Conservation (phyloP, 2,329 filamentous ascomycete species). For the Ophiosphaerella herpotricha region DNA sequence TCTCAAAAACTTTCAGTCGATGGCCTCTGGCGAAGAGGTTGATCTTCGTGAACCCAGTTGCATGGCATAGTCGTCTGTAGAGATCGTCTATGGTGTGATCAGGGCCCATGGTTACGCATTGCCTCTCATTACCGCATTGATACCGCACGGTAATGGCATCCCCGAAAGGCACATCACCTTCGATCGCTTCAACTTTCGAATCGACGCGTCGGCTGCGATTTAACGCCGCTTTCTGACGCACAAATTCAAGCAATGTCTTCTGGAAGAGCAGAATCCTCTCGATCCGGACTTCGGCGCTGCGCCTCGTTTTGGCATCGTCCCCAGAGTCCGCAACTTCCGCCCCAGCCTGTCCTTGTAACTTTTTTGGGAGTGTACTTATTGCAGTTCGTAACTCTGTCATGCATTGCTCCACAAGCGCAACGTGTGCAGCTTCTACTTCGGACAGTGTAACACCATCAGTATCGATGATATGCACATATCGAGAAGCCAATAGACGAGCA, state of each 20-base stretch:
- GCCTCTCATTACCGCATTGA: conserved; percentile 67
- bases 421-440: conserved; percentile 64
- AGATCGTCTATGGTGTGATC: conserved; percentile 73
- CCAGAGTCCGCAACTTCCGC: conserved; percentile 14
- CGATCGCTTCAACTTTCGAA: conserved; percentile 41
- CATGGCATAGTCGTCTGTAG: conserved; percentile 66
- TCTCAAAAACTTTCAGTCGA: conserved; percentile 65
- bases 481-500: conserved; percentile 71
- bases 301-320: conserved; percentile 30
- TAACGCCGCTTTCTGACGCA: conserved; percentile 41
- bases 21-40: conserved; percentile 72
- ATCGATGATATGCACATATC: conserved; percentile 64
- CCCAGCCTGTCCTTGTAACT: not conserved
- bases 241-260: conserved; percentile 35
- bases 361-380: conserved; percentile 16
- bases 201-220: conserved; percentile 36
- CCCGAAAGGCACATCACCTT: conserved; percentile 61
- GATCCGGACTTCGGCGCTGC: conserved; percentile 30
- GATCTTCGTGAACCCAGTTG: conserved; percentile 77
- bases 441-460: conserved; percentile 49
- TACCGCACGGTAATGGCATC: conserved; percentile 71
- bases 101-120: conserved; percentile 67
- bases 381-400: conserved; percentile 60
- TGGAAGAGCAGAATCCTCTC: conserved; percentile 42
- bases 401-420: conserved; percentile 74